Evolutionary conservation across 345 rosid species (phyloP).

Genomic region (Ceriops tagal): DNA sequence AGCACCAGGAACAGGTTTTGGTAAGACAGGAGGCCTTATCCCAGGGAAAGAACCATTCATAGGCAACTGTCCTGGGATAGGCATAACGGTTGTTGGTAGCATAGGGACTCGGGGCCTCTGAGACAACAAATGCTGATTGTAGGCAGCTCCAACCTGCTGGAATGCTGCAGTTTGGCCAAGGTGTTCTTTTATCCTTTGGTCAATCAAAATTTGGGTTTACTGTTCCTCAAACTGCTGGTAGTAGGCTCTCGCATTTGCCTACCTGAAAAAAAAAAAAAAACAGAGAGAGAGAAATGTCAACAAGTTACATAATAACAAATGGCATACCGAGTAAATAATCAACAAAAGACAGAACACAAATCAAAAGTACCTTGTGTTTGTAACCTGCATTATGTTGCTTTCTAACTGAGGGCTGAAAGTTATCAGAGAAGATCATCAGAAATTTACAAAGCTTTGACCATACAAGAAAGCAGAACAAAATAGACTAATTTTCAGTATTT

Average conservation of each 20-base stretch:
- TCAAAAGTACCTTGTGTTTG: conserved; percentile 78
- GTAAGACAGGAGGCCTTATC: conserved; percentile 82
- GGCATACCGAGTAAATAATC: background rate
- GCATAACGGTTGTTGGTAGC: conserved; percentile 62
- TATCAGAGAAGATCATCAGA: background rate
- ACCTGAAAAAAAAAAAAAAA: background rate
- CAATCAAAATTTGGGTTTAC: conserved; percentile 90
- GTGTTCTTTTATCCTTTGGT: conserved; percentile 94
- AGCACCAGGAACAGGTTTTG: conserved; percentile 65
- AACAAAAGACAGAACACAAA: background rate
- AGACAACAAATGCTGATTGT: conserved; percentile 72
- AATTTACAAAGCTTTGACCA: background rate
- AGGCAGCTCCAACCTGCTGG: conserved; percentile 88
- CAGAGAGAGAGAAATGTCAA: background rate
- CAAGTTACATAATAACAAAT: background rate
- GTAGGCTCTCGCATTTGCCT: conserved; percentile 90
- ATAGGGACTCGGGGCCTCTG: conserved; percentile 81
- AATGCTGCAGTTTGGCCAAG: conserved; percentile 84
- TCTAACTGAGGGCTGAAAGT: conserved; percentile 90
- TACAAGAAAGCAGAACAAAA: too few relatives aligned
- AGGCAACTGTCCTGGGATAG: conserved; percentile 40
- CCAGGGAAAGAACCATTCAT: conserved; percentile 50
- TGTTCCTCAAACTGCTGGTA: conserved; percentile 99
- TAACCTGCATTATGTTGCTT: conserved; percentile 99
- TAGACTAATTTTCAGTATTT: too few relatives aligned